A percentile compares a stretch with the other conserved stretches of the same genome.
Conservation (phyloP, 768 basidiomycete species). For the Boletus huronensis region DNA sequence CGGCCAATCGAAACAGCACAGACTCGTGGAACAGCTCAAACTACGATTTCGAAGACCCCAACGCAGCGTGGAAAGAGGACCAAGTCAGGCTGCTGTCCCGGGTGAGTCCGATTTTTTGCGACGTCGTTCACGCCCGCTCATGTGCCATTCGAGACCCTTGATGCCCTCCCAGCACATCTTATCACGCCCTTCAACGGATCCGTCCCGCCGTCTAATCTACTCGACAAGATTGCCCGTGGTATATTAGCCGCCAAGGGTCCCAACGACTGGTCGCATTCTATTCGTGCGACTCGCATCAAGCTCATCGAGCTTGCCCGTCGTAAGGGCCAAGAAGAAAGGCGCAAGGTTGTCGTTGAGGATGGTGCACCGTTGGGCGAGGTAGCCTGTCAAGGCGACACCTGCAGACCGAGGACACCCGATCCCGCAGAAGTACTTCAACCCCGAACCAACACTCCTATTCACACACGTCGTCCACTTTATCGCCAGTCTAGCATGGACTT, state of each 20-base stretch:
- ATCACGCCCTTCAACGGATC: constrained; percentile 83
- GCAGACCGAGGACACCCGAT: constrained; percentile 25
- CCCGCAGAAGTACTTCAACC: constrained; percentile 41
- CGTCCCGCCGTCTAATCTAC: constrained; percentile 79
- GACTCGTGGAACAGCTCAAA: constrained; percentile 87
- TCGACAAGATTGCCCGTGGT: constrained; percentile 82
- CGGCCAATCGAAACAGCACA: constrained; percentile 58
- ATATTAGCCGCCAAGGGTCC: constrained; percentile 73
- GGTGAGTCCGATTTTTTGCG: constrained; percentile 37
- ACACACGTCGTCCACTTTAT: constrained; percentile 57
- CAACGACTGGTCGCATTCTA: constrained; percentile 77
- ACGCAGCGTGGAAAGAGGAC: constrained; percentile 73
- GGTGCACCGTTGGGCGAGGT: constrained; percentile 18
- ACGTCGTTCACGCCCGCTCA: constrained; percentile 1
- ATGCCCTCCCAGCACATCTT: constrained; percentile 79
- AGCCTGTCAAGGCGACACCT: constrained; percentile 6
- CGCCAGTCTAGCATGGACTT: constrained; percentile 89
- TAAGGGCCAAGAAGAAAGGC: constrained; percentile 53
- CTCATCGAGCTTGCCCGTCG: constrained; percentile 73
- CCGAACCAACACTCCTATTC: constrained; percentile 46
- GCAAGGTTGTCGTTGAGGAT: constrained; percentile 45
- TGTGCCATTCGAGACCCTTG: constrained; percentile 52
- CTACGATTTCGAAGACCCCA: constrained; percentile 55
- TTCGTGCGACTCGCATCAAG: constrained; percentile 78
- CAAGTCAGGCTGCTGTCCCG: constrained; percentile 64